A percentile compares a stretch with the other conserved stretches of the same genome.
Conservation (phyloP, 2,329 filamentous ascomycete species). For the Apiospora arundinis region DNA sequence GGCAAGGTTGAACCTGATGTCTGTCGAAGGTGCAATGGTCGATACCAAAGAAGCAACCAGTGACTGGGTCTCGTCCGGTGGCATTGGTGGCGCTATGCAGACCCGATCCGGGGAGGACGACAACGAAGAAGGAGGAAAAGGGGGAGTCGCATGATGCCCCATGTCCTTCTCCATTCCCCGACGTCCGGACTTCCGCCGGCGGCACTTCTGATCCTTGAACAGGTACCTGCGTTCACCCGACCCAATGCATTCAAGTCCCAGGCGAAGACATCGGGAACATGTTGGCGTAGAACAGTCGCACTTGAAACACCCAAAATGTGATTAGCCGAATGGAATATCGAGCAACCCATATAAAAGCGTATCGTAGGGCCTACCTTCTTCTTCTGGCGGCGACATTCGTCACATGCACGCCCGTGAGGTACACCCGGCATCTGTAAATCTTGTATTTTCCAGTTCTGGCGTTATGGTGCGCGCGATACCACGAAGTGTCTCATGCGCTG, state of each 20-base stretch:
- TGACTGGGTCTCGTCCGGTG: background rate
- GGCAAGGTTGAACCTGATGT: background rate
- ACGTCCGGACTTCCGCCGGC: background rate
- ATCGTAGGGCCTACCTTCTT: background rate
- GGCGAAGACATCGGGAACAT: background rate
- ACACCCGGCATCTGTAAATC: background rate
- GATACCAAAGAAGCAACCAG: background rate
- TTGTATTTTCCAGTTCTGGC: no score
- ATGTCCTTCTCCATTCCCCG: background rate
- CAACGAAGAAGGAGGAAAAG: background rate
- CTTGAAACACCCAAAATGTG: background rate
- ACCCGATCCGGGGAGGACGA: background rate
- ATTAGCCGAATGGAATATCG: background rate
- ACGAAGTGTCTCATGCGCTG: background rate
- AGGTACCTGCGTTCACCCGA: background rate
- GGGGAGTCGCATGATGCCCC: background rate
- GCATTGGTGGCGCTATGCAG: background rate
- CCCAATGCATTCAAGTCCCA: background rate
- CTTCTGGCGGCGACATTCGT: background rate
- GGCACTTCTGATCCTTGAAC: background rate
- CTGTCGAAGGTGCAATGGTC: background rate
- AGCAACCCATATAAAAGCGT: no score
- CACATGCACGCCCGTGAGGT: background rate
- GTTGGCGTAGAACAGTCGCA: background rate
- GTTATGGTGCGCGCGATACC: no score